These are phyloP conservation scores for Trichophyton verrucosum DNA, from an alignment of 2,329 filamentous ascomycete genomes.

Conservation along the genomic window DNA sequence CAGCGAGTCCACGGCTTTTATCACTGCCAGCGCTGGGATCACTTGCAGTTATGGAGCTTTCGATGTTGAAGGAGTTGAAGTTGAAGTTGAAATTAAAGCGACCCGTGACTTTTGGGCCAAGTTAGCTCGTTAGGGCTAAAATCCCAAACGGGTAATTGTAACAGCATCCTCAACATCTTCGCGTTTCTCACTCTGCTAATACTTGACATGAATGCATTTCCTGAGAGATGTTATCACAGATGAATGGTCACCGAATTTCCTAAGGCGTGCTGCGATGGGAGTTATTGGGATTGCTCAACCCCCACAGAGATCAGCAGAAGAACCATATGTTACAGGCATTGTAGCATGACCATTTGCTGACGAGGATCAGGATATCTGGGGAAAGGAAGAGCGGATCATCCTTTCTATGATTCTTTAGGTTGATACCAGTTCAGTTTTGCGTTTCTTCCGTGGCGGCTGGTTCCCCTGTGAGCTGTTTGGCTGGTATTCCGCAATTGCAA, in stretches of 20 bases:
- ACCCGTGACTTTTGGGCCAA: no score
- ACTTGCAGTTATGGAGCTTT: not conserved
- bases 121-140: not conserved
- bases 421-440: no score
- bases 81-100: not conserved
- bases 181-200: not conserved
- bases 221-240: not conserved
- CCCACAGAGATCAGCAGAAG: no score
- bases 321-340: no score
- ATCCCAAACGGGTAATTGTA: not conserved
- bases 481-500: not conserved
- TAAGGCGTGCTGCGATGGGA: not conserved
- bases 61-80: not conserved
- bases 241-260: not conserved
- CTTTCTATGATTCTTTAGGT: no score
- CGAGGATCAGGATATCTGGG: no score
- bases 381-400: no score
- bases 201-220: not conserved
- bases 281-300: no score
- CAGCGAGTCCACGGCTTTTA: not conserved
- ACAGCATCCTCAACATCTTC: not conserved
- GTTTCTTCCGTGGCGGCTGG: no score
- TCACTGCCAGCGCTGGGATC: not conserved
- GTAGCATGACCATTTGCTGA: no score
- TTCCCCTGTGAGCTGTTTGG: no score